Percentiles rank a stretch among this genome's conserved stretches.
These are phyloP conservation scores for Colletotrichum australisinense DNA, from an alignment of 2,329 filamentous ascomycete species.

Conservation along the genomic window DNA sequence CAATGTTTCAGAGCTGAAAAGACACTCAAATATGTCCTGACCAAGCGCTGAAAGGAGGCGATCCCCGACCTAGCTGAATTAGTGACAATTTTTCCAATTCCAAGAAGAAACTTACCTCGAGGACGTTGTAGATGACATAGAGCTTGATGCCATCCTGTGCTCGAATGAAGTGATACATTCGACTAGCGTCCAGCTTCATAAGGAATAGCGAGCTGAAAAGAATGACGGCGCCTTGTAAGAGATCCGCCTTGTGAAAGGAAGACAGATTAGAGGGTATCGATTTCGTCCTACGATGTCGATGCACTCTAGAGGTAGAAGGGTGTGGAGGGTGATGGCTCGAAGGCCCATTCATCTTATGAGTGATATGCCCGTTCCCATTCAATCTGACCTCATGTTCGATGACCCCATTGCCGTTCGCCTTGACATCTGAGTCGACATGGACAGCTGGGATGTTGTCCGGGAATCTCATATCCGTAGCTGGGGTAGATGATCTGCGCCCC, in stretches of 20 bases:
- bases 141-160: conserved; percentile 97
- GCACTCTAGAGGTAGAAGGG: conserved; percentile 40
- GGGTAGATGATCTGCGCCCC: background rate
- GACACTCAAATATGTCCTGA: conserved; percentile 94
- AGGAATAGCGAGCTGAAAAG: conserved; percentile 86
- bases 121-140: conserved; percentile 98
- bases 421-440: conserved; percentile 18
- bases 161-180: conserved; percentile 98
- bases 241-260: conserved; percentile 92
- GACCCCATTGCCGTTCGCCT: conserved; percentile 42
- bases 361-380: conserved; percentile 28
- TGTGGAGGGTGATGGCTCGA: conserved; percentile 36
- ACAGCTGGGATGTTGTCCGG: background rate
- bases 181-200: conserved; percentile 92
- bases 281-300: conserved; percentile 78
- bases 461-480: background rate
- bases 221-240: conserved; percentile 90
- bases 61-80: conserved; percentile 73
- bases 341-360: conserved; percentile 20
- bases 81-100: background rate
- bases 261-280: conserved; percentile 87
- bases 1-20: conserved; percentile 93
- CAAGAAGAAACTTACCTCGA: conserved; percentile 70
- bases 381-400: conserved; percentile 15
- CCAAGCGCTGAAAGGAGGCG: conserved; percentile 90